Percentiles rank a stretch among this genome's conserved stretches.
These are phyloP conservation scores for Graphilbum fragrans DNA, from an alignment of 2,329 filamentous ascomycete genomes.

Conservation along the genomic window DNA sequence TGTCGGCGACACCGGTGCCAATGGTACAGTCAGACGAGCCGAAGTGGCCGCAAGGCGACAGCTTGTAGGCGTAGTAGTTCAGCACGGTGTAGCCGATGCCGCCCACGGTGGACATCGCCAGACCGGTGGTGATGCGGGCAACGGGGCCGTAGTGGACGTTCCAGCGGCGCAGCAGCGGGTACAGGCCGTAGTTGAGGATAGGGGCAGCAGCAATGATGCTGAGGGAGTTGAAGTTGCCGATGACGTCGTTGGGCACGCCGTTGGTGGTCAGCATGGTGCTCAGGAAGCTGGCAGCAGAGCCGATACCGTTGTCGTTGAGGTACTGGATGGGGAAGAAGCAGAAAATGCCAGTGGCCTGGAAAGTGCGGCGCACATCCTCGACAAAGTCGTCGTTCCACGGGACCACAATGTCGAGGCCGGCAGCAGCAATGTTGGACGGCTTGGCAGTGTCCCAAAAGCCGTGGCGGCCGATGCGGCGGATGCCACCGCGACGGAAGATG, in stretches of 20 bases:
- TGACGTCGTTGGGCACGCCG: slow-evolving; percentile 65
- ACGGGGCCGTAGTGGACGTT: slow-evolving; percentile 61
- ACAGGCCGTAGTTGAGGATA: slow-evolving; percentile 54
- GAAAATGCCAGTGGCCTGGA: slow-evolving; percentile 58
- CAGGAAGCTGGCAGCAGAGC: slow-evolving; percentile 33
- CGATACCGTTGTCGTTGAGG: slow-evolving; percentile 36
- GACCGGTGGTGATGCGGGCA: slow-evolving; percentile 54
- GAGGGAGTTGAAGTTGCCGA: slow-evolving; percentile 64
- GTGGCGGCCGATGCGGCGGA: slow-evolving; percentile 23
- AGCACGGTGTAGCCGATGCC: slow-evolving; percentile 29
- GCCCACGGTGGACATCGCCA: slow-evolving; percentile 33
- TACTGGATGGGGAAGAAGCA: slow-evolving; percentile 36
- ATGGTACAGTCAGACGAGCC: slow-evolving; percentile 22
- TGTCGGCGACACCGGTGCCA: slow-evolving; percentile 24
- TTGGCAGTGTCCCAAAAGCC: slow-evolving; percentile 58
- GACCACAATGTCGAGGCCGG: slow-evolving; percentile 23
- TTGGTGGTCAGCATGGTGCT: slow-evolving; percentile 37
- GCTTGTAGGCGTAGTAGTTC: slow-evolving; percentile 28
- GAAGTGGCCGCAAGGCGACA: slow-evolving; percentile 27
- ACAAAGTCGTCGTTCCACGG: slow-evolving; percentile 39
- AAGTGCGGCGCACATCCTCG: slow-evolving; percentile 48
- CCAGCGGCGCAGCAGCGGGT: slow-evolving; percentile 52
- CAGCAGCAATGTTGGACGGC: slow-evolving; percentile 41
- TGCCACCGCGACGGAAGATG: slow-evolving; percentile 25
- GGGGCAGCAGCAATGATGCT: slow-evolving; percentile 64